Evolutionary conservation across 306 rosid genomes (phyloP).

Genomic region (Pyrus betulifolia): DNA sequence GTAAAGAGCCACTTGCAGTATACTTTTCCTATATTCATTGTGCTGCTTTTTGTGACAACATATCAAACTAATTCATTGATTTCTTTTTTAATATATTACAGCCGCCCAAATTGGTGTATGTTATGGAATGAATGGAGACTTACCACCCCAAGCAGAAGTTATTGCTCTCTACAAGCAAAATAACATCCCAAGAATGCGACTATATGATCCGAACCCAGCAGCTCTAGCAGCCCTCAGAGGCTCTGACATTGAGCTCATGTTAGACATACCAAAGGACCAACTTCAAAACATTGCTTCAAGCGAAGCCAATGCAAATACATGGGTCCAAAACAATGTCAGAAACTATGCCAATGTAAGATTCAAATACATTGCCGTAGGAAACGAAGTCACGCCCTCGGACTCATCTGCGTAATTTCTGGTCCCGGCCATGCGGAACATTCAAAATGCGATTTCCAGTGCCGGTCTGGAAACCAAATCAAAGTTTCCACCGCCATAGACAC

Average conservation of each 20-base stretch:
- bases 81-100: neutral
- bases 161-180: constrained; percentile 9
- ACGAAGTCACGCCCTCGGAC: constrained; percentile 11
- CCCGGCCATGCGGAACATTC: constrained; percentile 21
- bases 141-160: constrained; percentile 29
- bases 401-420: neutral
- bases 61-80: neutral
- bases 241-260: constrained; percentile 27
- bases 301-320: constrained; percentile 1
- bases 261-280: constrained; percentile 4
- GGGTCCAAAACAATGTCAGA: constrained; percentile 16
- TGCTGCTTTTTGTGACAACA: neutral
- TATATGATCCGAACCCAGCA: constrained; percentile 16
- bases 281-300: constrained; percentile 9
- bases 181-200: constrained; percentile 25
- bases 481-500: constrained; percentile 23
- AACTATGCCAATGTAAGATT: constrained; percentile 8
- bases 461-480: constrained; percentile 1
- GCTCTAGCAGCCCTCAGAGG: constrained; percentile 30
- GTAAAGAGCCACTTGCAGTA: too few species aligned
- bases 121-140: constrained; percentile 25
- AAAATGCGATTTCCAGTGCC: neutral
- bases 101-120: constrained; percentile 43
- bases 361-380: constrained; percentile 24
- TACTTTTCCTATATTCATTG: neutral